Base-by-base conservation (phyloP, 805 yeast genomes). In the Suhomyces sp. region DNA sequence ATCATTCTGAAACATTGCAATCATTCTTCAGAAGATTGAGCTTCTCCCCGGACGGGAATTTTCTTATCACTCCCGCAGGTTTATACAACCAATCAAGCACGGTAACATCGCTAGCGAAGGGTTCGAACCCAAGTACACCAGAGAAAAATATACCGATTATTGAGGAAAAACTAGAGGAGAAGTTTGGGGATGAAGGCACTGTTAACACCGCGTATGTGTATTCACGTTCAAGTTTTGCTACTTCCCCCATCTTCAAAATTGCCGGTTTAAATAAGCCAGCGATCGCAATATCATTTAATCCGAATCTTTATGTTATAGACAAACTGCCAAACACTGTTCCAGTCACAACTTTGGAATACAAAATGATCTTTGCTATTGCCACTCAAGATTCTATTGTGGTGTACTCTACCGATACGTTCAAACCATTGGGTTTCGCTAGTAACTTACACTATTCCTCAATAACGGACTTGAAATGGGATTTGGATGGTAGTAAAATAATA, bases 351-450 rank as follows among this genome's bases (percentile, higher is more conserved):
- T 58, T 90, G 28, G 83, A 87, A 1, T 88, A 93, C 52, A 76
- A 88, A 43, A 75, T 93, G 78, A 63, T 91, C 1, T 90, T 84
- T 63, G 98, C 97, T 0, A 83, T 93, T 13, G 98, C 96, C 0
- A 90, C 97, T 0, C 88, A 86, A 38, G 96, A 87, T 54, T 74
- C 90, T 10, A 83, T 93, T 9, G 51, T 83, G 6, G 63, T 93
- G 2, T 93, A 86, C 59, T 95, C 88, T 46, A 91, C 98, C 0
- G 84, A 81, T 43, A 68, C 71, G 20, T 50, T 68, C 17, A 58
- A 70, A 37, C 95, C 97, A 2, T 50, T 93, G 15, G 93, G 90
- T 4, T 63, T 76, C 10, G 82, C 83, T 3, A 73, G 85, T 0
- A 88, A 88, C 49, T 66, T 93, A 33, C 98, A 93, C 54, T 90